These are phyloP conservation scores for Musa schizocarpa DNA, from an alignment of 176 grass and related monocot species.

Conservation along the genomic window DNA sequence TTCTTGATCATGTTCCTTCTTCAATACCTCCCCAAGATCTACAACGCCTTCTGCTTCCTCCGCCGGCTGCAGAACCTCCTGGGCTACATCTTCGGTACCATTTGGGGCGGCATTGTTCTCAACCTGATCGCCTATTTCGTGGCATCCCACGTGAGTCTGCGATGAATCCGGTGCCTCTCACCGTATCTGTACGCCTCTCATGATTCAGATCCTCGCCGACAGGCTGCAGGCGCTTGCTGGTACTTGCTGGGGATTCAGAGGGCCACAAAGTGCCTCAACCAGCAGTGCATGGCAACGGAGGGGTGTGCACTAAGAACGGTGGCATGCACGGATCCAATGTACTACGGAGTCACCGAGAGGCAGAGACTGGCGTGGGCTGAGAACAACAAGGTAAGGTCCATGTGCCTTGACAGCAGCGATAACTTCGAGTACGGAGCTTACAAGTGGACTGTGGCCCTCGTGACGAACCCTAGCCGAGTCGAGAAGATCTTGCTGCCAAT, in stretches of 20 bases:
- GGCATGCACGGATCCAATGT: constrained; percentile 45
- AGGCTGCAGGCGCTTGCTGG: constrained; percentile 87
- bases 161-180: too few species aligned
- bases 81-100: constrained; percentile 61
- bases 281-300: constrained; percentile 29
- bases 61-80: constrained; percentile 50
- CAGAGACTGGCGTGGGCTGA: constrained; percentile 40
- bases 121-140: constrained; percentile 94
- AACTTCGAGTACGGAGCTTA: constrained; percentile 68
- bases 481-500: constrained; percentile 84
- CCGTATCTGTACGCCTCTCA: too few species aligned
- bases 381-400: constrained; percentile 28
- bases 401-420: constrained; percentile 42
- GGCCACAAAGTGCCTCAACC: constrained; percentile 59
- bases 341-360: constrained; percentile 31
- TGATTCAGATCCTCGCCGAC: neutral
- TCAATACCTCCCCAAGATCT: constrained; percentile 86
- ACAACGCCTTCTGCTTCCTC: constrained; percentile 53
- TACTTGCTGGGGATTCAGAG: constrained; percentile 77
- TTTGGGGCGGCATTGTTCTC: constrained; percentile 78
- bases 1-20: constrained; percentile 56
- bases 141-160: constrained; percentile 48
- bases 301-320: constrained; percentile 36
- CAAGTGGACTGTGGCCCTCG: constrained; percentile 74
- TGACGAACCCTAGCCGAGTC: constrained; percentile 51